Percentiles rank a stretch among this genome's conserved stretches.
phyloP scores from a whole-genome alignment of 2,329 filamentous ascomycete species.

The Curvularia verruculosa region DNA sequence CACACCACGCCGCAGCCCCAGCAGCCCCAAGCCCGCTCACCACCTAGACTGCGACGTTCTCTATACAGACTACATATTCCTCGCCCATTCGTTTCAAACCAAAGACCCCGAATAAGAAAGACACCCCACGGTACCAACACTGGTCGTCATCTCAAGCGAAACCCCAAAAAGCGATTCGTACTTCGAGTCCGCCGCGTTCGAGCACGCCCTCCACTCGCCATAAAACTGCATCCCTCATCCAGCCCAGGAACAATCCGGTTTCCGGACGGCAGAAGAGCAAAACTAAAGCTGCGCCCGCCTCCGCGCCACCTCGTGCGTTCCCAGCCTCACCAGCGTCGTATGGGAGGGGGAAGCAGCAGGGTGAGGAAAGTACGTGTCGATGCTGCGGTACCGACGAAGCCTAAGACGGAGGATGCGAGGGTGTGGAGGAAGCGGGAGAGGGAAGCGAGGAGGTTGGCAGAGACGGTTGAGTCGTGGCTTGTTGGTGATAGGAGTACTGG shows the following conservation, averaged over 20 bases:
- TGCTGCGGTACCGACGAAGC: background rate
- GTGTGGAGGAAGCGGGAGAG: background rate
- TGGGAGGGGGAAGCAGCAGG: background rate
- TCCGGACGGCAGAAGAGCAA: background rate
- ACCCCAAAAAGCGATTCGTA: background rate
- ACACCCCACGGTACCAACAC: background rate
- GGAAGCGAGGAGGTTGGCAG: background rate
- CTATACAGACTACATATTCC: background rate
- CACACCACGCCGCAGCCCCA: background rate
- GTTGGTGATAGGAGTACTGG: background rate
- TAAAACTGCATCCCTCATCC: background rate
- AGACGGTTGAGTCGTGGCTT: conserved; percentile 11
- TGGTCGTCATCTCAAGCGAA: background rate
- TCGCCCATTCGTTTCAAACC: background rate
- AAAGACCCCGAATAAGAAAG: background rate
- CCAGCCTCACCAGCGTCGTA: background rate
- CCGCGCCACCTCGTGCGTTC: background rate
- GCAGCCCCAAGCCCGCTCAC: background rate
- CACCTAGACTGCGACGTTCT: background rate
- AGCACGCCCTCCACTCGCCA: background rate
- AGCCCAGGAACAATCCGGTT: background rate
- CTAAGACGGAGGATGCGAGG: background rate
- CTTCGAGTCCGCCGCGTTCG: background rate
- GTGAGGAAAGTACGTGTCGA: background rate
- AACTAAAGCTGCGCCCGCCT: background rate